Percentiles rank a stretch among this genome's conserved stretches.
Conservation (phyloP, 208 protist species). For the Histomonas meleagridis region DNA sequence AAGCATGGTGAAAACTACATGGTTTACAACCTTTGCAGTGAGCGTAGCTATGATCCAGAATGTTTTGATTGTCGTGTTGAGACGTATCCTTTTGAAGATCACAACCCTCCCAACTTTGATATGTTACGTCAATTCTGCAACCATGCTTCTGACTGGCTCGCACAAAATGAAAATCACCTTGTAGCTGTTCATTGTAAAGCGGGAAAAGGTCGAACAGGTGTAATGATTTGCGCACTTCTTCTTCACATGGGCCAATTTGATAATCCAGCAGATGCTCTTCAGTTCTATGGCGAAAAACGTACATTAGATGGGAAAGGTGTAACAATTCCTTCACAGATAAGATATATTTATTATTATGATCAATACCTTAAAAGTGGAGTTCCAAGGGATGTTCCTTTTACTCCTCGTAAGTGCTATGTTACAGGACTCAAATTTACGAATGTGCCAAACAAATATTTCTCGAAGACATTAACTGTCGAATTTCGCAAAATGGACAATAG, state of each 20-base stretch:
- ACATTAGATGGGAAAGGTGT: conserved; percentile 66
- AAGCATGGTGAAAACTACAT: conserved; percentile 67
- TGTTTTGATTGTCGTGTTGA: conserved; percentile 49
- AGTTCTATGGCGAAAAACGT: conserved; percentile 62
- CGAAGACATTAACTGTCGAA: neutral
- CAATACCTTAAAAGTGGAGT: neutral
- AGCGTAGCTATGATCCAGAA: conserved; percentile 51
- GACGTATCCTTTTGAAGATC: conserved; percentile 55
- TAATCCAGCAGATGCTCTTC: neutral
- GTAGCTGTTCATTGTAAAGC: conserved; percentile 85
- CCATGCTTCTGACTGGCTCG: neutral
- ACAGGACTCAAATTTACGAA: neutral
- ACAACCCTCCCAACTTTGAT: conserved; percentile 53
- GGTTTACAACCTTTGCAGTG: conserved; percentile 60
- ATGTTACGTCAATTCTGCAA: conserved; percentile 45
- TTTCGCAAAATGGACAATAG: neutral
- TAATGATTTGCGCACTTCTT: conserved; percentile 67
- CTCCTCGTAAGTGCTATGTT: neutral
- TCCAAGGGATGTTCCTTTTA: no score
- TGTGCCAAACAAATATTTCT: conserved; percentile 15
- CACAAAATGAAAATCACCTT: conserved; percentile 51
- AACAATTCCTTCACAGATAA: conserved; percentile 65
- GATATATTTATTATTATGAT: conserved; percentile 48
- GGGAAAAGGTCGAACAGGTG: conserved; percentile 82
- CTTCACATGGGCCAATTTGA: neutral